phyloP scores from a whole-genome alignment of 1,284 basidiomycete species.

The Ceratobasidium sp. region DNA sequence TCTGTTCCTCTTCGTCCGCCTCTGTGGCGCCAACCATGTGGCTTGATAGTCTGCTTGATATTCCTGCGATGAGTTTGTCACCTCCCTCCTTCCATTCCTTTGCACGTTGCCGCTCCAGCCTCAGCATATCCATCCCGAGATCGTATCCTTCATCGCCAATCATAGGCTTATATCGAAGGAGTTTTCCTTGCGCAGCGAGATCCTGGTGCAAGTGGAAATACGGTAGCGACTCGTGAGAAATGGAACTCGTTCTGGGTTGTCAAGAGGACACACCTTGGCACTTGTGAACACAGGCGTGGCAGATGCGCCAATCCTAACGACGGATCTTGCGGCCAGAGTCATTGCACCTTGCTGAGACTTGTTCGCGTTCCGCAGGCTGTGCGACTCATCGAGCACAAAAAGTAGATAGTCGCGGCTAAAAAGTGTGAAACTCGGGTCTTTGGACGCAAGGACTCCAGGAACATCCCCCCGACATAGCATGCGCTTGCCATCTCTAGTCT shows the following conservation, averaged over 20 bases:
- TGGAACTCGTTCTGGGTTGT: not conserved
- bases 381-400: slow-evolving; percentile 6
- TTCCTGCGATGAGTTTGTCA: not conserved
- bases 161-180: not conserved
- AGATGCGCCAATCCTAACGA: not conserved
- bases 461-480: not conserved
- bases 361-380: slow-evolving; percentile 8
- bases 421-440: not conserved
- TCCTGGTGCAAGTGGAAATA: not conserved
- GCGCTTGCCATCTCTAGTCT: not conserved
- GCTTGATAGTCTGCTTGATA: no score
- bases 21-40: not conserved
- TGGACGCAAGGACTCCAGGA: not conserved
- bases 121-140: not conserved
- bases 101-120: not conserved
- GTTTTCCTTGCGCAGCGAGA: not conserved
- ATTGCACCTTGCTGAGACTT: not conserved
- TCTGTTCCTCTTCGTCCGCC: not conserved
- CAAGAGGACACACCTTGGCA: not conserved
- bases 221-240: not conserved
- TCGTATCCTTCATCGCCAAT: not conserved
- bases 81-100: not conserved
- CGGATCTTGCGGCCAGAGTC: not conserved
- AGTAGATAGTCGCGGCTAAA: not conserved
- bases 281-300: slow-evolving; percentile 17